phyloP scores from a whole-genome alignment of 2,329 filamentous ascomycete species.

The Hypoxylon sp. region DNA sequence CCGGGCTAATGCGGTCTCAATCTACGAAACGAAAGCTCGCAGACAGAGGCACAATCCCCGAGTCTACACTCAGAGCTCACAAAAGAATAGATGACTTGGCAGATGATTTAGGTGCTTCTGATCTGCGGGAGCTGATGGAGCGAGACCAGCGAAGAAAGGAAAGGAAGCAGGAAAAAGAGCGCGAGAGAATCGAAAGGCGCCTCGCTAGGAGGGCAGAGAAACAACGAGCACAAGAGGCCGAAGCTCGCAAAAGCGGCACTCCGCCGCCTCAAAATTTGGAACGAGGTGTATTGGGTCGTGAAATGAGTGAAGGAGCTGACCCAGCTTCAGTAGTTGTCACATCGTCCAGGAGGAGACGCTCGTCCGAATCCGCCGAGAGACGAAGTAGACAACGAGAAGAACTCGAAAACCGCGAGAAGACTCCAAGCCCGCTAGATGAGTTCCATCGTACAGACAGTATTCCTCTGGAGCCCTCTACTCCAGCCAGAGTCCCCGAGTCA shows the following conservation, averaged over 20 bases:
- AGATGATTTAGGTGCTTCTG: conserved; percentile 85
- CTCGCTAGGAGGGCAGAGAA: conserved; percentile 76
- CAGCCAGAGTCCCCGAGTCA: conserved; percentile 23
- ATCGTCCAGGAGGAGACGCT: conserved; percentile 65
- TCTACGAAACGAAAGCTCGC: conserved; percentile 65
- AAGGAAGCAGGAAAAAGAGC: conserved; percentile 75
- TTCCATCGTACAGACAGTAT: conserved; percentile 64
- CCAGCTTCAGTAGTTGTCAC: conserved; percentile 66
- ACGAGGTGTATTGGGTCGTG: conserved; percentile 70
- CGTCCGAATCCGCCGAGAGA: conserved; percentile 52
- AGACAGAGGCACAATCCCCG: conserved; percentile 65
- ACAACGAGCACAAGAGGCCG: conserved; percentile 68
- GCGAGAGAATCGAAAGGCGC: conserved; percentile 73
- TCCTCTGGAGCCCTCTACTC: conserved; percentile 50
- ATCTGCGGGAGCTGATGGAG: conserved; percentile 89
- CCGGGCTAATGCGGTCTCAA: conserved; percentile 60
- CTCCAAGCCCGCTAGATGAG: conserved; percentile 55
- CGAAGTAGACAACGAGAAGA: conserved; percentile 48
- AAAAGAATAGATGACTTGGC: conserved; percentile 78
- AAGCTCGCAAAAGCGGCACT: conserved; percentile 63
- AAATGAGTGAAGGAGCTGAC: conserved; percentile 68
- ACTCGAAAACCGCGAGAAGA: conserved; percentile 39
- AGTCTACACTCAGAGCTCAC: conserved; percentile 70
- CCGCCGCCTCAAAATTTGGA: conserved; percentile 68
- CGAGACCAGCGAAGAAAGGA: conserved; percentile 85